A percentile compares a stretch with the other conserved stretches of the same genome.
Evolutionary conservation across 2,329 filamentous ascomycete genomes (phyloP).

Genomic region (Paracorniculantispora psalliotae): DNA sequence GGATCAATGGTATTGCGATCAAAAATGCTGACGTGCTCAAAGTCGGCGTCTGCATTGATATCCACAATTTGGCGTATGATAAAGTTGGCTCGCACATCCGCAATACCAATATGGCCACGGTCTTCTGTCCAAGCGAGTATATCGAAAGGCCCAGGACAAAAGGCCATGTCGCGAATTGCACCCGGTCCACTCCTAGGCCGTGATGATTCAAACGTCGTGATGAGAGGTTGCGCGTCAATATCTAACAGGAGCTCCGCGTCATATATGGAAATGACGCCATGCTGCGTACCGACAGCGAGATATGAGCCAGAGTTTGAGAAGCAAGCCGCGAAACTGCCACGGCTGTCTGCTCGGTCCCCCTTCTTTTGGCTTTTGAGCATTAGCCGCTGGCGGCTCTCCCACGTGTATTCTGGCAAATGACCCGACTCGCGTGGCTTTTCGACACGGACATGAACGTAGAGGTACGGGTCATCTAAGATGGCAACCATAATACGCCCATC

Average conservation of each 20-base stretch:
- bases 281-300: conserved; percentile 73
- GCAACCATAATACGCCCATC: conserved; percentile 76
- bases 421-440: conserved; percentile 29
- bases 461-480: conserved; percentile 79
- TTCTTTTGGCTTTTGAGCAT: conserved; percentile 54
- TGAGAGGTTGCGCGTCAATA: conserved; percentile 51
- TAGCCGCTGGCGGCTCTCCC: conserved; percentile 48
- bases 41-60: conserved; percentile 54
- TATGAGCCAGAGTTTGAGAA: conserved; percentile 69
- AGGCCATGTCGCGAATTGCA: conserved; percentile 85
- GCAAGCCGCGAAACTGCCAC: conserved; percentile 71
- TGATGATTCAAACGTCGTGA: conserved; percentile 75
- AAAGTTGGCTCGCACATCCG: conserved; percentile 65
- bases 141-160: conserved; percentile 85
- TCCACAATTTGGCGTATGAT: conserved; percentile 63
- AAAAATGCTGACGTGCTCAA: conserved; percentile 52
- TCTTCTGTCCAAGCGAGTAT: conserved; percentile 93
- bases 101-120: conserved; percentile 67
- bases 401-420: conserved; percentile 36
- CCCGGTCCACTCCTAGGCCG: conserved; percentile 65
- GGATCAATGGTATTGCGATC: conserved; percentile 53
- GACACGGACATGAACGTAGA: conserved; percentile 71
- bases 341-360: conserved; percentile 49
- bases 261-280: conserved; percentile 73
- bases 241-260: conserved; percentile 48